A percentile compares a stretch with the other conserved stretches of the same genome.
These are phyloP conservation scores for Phaeoacremonium minimum DNA, from an alignment of 2,329 filamentous ascomycete species.

Conservation along the genomic window DNA sequence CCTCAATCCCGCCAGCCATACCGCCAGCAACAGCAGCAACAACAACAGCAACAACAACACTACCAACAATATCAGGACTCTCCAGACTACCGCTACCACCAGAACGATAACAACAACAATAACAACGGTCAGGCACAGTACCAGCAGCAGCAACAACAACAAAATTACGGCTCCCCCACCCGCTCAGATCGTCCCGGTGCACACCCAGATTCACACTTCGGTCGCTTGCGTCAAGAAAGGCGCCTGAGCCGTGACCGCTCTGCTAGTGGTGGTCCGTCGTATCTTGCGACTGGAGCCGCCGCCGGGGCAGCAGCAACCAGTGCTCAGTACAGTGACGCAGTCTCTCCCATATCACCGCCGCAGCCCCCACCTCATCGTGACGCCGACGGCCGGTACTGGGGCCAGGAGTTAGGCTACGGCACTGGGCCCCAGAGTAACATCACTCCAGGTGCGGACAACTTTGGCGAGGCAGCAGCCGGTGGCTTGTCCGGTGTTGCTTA, in stretches of 20 bases:
- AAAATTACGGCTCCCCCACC: constrained; percentile 11
- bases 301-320: constrained; percentile 15
- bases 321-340: constrained; percentile 12
- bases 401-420: constrained; percentile 16
- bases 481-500: constrained; percentile 66
- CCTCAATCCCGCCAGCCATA: constrained; percentile 1
- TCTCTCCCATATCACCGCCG: constrained; percentile 21
- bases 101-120: no score
- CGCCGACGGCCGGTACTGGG: constrained; percentile 14
- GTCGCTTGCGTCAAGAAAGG: constrained; percentile 26
- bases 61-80: constrained; percentile 13
- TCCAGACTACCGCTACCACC: no score
- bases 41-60: constrained; percentile 10
- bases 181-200: constrained; percentile 16
- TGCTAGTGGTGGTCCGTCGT: constrained; percentile 10
- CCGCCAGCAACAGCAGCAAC: constrained; percentile 3
- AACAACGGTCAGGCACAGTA: background rate
- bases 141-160: constrained; percentile 7
- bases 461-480: constrained; percentile 56
- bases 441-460: constrained; percentile 65
- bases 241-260: constrained; percentile 21
- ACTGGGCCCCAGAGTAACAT: constrained; percentile 30
- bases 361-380: constrained; percentile 15
- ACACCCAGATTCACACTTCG: constrained; percentile 32
- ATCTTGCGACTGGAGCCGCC: constrained; percentile 15